Evolutionary conservation across 257 asterid genomes (phyloP).

Genomic region (Nicotiana obtusifolia): DNA sequence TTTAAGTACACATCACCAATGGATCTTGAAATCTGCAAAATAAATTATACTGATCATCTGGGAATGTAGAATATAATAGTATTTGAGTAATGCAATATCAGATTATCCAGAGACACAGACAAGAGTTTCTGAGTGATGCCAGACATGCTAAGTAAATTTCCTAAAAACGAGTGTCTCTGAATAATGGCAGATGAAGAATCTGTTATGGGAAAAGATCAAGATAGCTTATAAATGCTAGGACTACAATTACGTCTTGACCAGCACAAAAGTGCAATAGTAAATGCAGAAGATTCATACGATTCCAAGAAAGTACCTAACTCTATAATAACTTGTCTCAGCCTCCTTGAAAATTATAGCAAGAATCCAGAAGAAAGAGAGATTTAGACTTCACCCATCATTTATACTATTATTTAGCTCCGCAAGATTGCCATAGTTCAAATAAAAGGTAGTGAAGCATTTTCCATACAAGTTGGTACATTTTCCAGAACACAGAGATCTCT

Average conservation of each 20-base stretch:
- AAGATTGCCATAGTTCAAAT: background rate
- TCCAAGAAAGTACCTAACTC: background rate
- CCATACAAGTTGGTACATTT: background rate
- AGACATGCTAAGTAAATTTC: background rate
- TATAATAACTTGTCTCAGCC: background rate
- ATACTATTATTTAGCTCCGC: no score
- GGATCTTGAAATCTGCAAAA: constrained; percentile 57
- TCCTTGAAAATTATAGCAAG: no score
- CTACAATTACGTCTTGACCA: background rate
- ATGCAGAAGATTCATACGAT: no score
- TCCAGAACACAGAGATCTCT: background rate
- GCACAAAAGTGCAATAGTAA: background rate
- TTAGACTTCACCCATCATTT: background rate
- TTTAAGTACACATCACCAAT: constrained; percentile 74
- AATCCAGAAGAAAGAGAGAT: background rate
- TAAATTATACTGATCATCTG: background rate
- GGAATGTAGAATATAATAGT: background rate
- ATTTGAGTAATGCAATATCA: background rate
- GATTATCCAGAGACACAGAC: background rate
- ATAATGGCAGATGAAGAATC: background rate
- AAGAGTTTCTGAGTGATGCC: background rate
- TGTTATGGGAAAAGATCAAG: background rate
- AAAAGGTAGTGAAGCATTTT: background rate
- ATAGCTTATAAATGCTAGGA: background rate
- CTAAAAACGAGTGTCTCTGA: no score